A percentile compares a stretch with the other conserved stretches of the same genome.
phyloP scores from a whole-genome alignment of 345 rosid species.

The Ceriops tagal region DNA sequence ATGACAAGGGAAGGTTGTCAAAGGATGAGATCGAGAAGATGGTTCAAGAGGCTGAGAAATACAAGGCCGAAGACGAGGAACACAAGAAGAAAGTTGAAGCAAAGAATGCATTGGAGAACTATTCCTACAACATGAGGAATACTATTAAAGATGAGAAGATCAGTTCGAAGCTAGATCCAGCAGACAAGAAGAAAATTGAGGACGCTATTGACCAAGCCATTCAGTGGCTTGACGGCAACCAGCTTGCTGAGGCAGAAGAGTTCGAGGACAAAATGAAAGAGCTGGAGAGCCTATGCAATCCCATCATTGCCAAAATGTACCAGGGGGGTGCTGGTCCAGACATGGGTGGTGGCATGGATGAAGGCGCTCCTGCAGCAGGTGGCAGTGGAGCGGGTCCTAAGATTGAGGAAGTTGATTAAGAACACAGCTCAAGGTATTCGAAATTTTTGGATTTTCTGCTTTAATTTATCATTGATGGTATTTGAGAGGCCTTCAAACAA shows the following conservation, averaged over 20 bases:
- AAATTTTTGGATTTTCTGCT: not conserved
- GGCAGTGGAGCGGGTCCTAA: slow-evolving; percentile 22
- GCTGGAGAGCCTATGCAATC: slow-evolving; percentile 27
- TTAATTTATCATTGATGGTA: not conserved
- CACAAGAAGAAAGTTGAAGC: slow-evolving; percentile 24
- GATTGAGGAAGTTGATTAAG: slow-evolving; percentile 29
- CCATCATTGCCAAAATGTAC: slow-evolving; percentile 25
- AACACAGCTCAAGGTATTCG: no score
- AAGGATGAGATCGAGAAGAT: slow-evolving; percentile 30
- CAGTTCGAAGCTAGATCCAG: slow-evolving; percentile 15
- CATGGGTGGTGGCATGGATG: slow-evolving; percentile 22
- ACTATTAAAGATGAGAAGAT: slow-evolving; percentile 22
- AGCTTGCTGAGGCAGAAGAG: slow-evolving; percentile 22
- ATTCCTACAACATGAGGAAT: slow-evolving; percentile 28
- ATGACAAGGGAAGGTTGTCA: slow-evolving; percentile 29
- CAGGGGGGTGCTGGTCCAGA: slow-evolving; percentile 22
- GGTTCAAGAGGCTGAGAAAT: slow-evolving; percentile 31
- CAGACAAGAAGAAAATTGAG: slow-evolving; percentile 23
- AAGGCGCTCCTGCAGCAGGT: slow-evolving; percentile 12
- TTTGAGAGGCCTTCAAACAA: not conserved
- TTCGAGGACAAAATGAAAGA: slow-evolving; percentile 30
- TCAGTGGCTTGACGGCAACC: slow-evolving; percentile 24
- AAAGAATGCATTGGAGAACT: slow-evolving; percentile 22
- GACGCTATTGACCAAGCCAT: slow-evolving; percentile 21
- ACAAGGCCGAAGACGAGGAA: slow-evolving; percentile 27